Evolutionary conservation across 2,329 filamentous ascomycete genomes (phyloP).

Genomic region (Chrysosporium queenslandicum): DNA sequence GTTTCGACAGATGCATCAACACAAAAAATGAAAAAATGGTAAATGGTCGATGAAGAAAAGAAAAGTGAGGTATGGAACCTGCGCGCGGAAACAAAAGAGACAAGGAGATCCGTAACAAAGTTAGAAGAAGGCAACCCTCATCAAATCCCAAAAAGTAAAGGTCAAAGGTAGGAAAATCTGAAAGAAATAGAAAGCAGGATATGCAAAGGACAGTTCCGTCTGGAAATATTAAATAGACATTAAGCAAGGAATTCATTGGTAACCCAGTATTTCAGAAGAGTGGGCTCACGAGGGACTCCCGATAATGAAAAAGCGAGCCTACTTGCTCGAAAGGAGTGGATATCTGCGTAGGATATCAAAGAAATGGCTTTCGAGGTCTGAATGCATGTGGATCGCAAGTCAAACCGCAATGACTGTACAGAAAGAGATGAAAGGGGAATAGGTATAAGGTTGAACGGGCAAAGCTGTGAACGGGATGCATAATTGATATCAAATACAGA

Average conservation of each 20-base stretch:
- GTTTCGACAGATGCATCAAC: constrained; percentile 8
- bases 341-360: constrained; percentile 6
- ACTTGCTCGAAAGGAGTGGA: constrained; percentile 1
- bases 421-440: constrained; percentile 10
- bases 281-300: constrained; percentile 8
- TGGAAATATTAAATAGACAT: constrained; percentile 10
- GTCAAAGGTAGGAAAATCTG: constrained; percentile 10
- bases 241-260: constrained; percentile 5
- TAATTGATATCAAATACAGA: constrained; percentile 16
- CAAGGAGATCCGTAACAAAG: not conserved
- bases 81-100: not conserved
- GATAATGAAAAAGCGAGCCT: not conserved
- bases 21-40: constrained; percentile 3
- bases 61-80: not conserved
- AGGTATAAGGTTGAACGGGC: not conserved
- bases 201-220: constrained; percentile 7
- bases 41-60: not conserved
- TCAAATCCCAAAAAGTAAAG: constrained; percentile 7
- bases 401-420: constrained; percentile 3
- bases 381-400: constrained; percentile 10
- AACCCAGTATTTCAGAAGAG: constrained; percentile 6
- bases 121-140: constrained; percentile 8
- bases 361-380: not conserved
- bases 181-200: constrained; percentile 20
- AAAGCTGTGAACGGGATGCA: constrained; percentile 19